Percentiles rank a stretch among this genome's conserved stretches.
These are phyloP conservation scores for Plantago coronopus DNA, from an alignment of 305 asterid species.

Conservation along the genomic window DNA sequence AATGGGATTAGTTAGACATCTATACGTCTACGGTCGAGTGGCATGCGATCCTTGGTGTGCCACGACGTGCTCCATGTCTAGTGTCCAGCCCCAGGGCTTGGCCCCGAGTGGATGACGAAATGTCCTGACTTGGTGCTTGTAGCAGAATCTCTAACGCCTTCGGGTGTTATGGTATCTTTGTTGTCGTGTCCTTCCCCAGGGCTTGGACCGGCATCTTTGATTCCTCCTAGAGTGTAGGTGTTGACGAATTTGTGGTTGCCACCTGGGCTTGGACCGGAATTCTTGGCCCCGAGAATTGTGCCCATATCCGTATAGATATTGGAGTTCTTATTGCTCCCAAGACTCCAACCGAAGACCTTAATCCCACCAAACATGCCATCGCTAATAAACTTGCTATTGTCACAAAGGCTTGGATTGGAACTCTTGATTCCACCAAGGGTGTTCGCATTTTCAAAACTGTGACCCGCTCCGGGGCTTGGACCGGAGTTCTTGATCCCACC, in stretches of 20 bases:
- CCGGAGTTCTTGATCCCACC: too few species aligned
- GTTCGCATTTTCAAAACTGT: neutral
- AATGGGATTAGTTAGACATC: neutral
- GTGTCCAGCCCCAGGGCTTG: conserved; percentile 12
- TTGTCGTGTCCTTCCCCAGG: conserved; percentile 1
- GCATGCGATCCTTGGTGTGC: neutral
- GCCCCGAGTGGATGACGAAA: conserved; percentile 1
- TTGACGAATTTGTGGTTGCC: neutral
- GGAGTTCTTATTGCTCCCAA: too few species aligned
- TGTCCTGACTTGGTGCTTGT: neutral
- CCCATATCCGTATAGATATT: too few species aligned
- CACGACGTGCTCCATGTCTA: neutral
- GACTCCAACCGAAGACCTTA: too few species aligned
- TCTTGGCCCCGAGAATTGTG: neutral
- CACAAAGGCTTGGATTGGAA: too few species aligned
- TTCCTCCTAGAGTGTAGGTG: neutral
- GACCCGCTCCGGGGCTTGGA: neutral
- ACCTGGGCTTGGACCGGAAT: conserved; percentile 4
- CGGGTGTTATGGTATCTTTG: neutral
- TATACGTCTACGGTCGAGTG: neutral
- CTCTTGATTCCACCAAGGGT: too few species aligned
- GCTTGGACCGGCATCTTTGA: neutral
- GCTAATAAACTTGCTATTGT: too few species aligned
- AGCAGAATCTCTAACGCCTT: neutral
- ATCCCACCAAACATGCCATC: too few species aligned